Evolutionary conservation across 352 stramenopile species (phyloP).

Genomic region (Phytopythium delawarense): DNA sequence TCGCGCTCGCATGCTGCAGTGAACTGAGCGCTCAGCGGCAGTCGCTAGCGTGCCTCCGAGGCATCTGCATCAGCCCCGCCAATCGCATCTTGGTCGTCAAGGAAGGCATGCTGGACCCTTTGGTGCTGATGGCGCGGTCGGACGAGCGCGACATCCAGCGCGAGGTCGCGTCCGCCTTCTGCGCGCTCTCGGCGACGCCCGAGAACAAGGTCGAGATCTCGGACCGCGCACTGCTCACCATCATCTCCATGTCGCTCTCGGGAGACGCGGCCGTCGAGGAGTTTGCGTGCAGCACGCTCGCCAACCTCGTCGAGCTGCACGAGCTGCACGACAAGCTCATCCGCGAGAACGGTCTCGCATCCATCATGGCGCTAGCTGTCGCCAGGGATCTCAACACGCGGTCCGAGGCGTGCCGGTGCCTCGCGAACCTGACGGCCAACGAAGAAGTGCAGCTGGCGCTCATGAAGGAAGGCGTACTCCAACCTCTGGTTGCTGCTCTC

Average conservation of each 20-base stretch:
- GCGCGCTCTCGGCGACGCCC: slow-evolving; percentile 91
- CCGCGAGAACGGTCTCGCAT: slow-evolving; percentile 91
- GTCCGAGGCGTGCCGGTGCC: slow-evolving; percentile 87
- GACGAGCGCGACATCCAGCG: slow-evolving; percentile 90
- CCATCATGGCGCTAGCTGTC: slow-evolving; percentile 89
- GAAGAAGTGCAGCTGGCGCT: slow-evolving; percentile 89
- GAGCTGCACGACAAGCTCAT: slow-evolving; percentile 94
- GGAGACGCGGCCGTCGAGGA: slow-evolving; percentile 90
- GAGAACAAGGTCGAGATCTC: slow-evolving; percentile 97
- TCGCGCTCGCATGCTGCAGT: slow-evolving; percentile 93
- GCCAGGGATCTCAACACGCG: slow-evolving; percentile 90
- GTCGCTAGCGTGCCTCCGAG: slow-evolving; percentile 89
- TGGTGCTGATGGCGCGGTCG: slow-evolving; percentile 94
- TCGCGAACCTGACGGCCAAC: slow-evolving; percentile 95
- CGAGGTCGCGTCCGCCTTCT: slow-evolving; percentile 92
- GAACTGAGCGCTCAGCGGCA: slow-evolving; percentile 92
- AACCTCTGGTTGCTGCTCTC: slow-evolving; percentile 88
- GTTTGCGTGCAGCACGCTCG: slow-evolving; percentile 91
- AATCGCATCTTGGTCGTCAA: slow-evolving; percentile 89
- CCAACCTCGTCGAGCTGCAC: slow-evolving; percentile 94
- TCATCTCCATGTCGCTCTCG: slow-evolving; percentile 93
- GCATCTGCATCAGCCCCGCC: slow-evolving; percentile 90
- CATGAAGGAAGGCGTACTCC: slow-evolving; percentile 90
- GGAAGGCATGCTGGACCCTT: slow-evolving; percentile 93
- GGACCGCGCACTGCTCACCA: slow-evolving; percentile 91